These are phyloP conservation scores for Fusarium guadeloupense DNA, from an alignment of 2,329 filamentous ascomycete species.

Conservation along the genomic window DNA sequence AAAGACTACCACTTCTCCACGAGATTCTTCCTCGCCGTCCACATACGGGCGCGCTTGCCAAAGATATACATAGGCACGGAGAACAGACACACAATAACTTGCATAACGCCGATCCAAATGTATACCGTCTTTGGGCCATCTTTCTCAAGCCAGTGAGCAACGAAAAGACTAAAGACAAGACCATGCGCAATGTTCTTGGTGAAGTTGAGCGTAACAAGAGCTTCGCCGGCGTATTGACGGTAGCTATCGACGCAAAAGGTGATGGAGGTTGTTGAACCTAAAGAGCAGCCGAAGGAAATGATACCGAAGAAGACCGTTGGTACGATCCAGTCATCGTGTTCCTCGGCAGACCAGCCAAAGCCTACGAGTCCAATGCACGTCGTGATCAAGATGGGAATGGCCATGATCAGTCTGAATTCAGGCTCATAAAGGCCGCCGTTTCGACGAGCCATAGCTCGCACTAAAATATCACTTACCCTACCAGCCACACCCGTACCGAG, in stretches of 20 bases:
- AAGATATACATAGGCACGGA: constrained; percentile 94
- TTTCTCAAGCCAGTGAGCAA: constrained; percentile 80
- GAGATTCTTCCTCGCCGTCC: constrained; percentile 85
- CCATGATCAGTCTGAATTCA: constrained; percentile 91
- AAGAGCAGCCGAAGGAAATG: constrained; percentile 88
- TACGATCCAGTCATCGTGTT: constrained; percentile 82
- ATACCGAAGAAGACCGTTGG: constrained; percentile 92
- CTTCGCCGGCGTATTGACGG: constrained; percentile 90
- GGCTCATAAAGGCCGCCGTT: constrained; percentile 95
- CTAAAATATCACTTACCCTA: constrained; percentile 84
- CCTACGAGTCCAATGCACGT: constrained; percentile 90
- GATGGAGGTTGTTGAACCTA: constrained; percentile 89
- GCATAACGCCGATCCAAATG: constrained; percentile 83
- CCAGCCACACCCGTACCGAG: constrained; percentile 90
- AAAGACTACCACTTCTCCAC: constrained; percentile 72
- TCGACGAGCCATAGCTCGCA: constrained; percentile 78
- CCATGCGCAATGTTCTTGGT: constrained; percentile 93
- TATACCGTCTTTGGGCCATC: constrained; percentile 82
- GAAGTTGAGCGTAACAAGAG: constrained; percentile 91
- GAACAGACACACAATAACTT: constrained; percentile 75
- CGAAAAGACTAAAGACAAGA: constrained; percentile 86
- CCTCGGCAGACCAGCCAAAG: constrained; percentile 87
- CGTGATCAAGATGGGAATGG: constrained; percentile 76
- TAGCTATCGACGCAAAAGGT: constrained; percentile 95
- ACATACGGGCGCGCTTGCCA: constrained; percentile 94